Evolutionary conservation across 148 eudicot species (phyloP), one percentile per base, ranked within the genome.

Genomic region (Vaccinium corymbosum): DNA sequence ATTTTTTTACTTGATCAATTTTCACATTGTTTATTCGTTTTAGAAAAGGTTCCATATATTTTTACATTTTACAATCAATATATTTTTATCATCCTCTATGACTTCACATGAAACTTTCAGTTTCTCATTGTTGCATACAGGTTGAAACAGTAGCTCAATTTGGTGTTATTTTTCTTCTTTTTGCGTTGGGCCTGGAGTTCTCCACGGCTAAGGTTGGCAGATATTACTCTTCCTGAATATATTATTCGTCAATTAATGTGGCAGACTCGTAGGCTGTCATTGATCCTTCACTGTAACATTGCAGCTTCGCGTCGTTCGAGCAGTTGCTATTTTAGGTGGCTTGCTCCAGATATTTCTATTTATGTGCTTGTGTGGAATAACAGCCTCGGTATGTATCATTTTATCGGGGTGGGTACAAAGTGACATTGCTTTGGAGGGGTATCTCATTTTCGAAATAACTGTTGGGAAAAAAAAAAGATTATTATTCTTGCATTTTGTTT

Each of bases 101-200:
- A 68, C 29, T 38, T 73, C 20, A 81, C 42, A 22, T 49, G 1
- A 14, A 66, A 53, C 48, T 52, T 70, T 64, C 42, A 82, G 17
- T 72, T 81, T 62, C 84, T 81, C 52, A 51, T 64, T 76, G 64
- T 64, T 79, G 76, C 48, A 15, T 82, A 22, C 88, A 97, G 99
- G 99, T 97, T 70, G 99, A 97, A 86, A 97, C 99, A n/a, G 99
- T 97, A 81, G 99, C 99, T 84, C 99, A 97, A 86, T 97, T 97
- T 91, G 99, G 99, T 88, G 99, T 97, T 19, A 94, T 97, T 83
- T 97, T 97, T 82, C 99, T 97, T 83, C 93, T 97, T 80, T 97
- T 97, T 89, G 99, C 99, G 1, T 85, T 97, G 89, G 99, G 99
- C 61, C 83, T 97, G 87, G 99, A 97, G 86, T 97, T 97, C 91